Evolutionary conservation across 179 eudicot genomes (phyloP).

Genomic region (Heliamphora ciliata): DNA sequence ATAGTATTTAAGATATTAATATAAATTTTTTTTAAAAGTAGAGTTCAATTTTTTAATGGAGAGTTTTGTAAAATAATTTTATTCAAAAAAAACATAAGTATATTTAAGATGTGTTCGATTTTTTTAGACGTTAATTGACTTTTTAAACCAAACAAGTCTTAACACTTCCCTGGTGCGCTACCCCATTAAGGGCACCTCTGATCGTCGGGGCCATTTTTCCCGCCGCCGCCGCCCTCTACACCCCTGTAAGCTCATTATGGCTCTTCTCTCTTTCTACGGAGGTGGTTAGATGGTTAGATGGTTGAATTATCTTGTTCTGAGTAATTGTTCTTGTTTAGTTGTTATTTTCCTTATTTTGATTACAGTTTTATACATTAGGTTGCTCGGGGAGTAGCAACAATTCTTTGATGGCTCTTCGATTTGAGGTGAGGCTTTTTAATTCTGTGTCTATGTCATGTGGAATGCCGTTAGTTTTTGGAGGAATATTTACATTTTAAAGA

Average conservation of each 20-base stretch:
- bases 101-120: no score
- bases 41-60: no score
- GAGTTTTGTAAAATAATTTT: no score
- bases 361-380: not conserved
- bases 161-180: no score
- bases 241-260: not conserved
- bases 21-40: no score
- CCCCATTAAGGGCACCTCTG: not conserved
- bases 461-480: not conserved
- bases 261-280: no score
- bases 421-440: constrained; percentile 11
- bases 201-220: not conserved
- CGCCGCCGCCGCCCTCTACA: not conserved
- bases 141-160: no score
- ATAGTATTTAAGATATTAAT: no score
- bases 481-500: no score
- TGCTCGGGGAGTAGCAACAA: not conserved
- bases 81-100: no score
- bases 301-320: not conserved
- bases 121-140: no score
- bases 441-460: not conserved
- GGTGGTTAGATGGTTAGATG: not conserved
- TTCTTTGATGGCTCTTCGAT: constrained; percentile 11
- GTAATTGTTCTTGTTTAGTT: not conserved
- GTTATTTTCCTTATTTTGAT: not conserved